Evolutionary conservation across 371 early-diverging fungal species (phyloP), one percentile per base, ranked within the genome.

Genomic region (Sporodiniella umbellata): DNA sequence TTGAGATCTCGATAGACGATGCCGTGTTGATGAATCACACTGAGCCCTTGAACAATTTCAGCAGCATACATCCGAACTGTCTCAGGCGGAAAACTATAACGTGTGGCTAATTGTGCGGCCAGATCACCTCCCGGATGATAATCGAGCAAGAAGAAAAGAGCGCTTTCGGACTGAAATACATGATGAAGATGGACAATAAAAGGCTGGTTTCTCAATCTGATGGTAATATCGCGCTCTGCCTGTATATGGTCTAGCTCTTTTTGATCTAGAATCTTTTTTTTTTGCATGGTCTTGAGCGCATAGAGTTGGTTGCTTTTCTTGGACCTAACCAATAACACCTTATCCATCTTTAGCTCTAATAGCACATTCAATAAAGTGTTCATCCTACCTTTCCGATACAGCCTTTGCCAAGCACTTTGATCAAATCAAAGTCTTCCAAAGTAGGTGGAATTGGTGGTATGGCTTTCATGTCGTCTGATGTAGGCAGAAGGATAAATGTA

Each of bases 1-100:
- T 91, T 92, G 17, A 92, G 57, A 51, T 92, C 94, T 54, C 85
- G 74, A 68, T 95, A 96, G 37, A 95, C 84, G 49, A 97, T 90
- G 12, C 88, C 87, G 23, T 88, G 82, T 10, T 75, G 66, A 60
- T 98, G 99, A 43, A 98, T 66, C 53, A 88, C 86, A 35, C 84
- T 84, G 14, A 98, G 56, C 0, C 90, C 97, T 10, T 92, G 60
- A 3, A 94, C 66, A 14, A 96, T 83, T 58, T 98, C 97, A 2
- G 93, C 88, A 12, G 90, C 80, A 70, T 96, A 96, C 50, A 93
- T 88, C 24, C 83, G 62, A 4, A 90, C 85, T 28, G 89, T 68
- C 24, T 79, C 84, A 50, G 84, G 80, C 4, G 79, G 57, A 56
- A 97, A 94, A 12, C 65, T 62, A 5, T 81, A 75, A 42, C 76